Conservation (phyloP, 371 early-diverging fungal genomes). For the Mucor irregularis region DNA sequence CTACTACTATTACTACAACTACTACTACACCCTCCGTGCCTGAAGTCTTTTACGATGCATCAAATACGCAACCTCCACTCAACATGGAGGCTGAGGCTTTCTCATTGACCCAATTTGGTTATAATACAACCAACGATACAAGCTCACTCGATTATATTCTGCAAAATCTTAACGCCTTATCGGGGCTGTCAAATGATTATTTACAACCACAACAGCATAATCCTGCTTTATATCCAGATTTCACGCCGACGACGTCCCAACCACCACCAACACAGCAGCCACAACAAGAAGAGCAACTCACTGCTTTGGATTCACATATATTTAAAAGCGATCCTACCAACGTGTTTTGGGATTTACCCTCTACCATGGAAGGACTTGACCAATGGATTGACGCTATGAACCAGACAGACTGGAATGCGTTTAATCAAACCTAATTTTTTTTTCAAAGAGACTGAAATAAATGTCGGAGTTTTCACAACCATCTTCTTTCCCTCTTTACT, state of each 20-base stretch:
- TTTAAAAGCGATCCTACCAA: slow-evolving; percentile 42
- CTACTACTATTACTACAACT: no score
- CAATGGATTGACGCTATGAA: slow-evolving; percentile 22
- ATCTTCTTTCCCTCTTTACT: neutral
- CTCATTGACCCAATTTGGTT: slow-evolving; percentile 46
- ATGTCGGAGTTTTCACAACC: no score
- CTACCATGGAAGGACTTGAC: slow-evolving; percentile 33
- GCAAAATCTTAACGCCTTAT: slow-evolving; percentile 20
- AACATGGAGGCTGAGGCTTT: slow-evolving; percentile 45
- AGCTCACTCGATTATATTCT: slow-evolving; percentile 20
- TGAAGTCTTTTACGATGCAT: neutral
- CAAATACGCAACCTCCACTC: slow-evolving; percentile 28
- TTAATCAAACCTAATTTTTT: no score
- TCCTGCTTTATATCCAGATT: no score
- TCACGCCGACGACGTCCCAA: no score
- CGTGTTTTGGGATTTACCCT: slow-evolving; percentile 40
- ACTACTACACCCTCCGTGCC: neutral
- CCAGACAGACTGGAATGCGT: neutral
- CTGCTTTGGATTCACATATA: no score
- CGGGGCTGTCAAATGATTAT: no score
- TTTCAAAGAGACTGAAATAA: no score
- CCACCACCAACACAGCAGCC: no score
- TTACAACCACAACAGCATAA: no score
- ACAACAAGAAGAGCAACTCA: no score
- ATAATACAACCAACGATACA: slow-evolving; percentile 23